Evolutionary conservation across 495 filamentous ascomycete genomes (phyloP), one percentile per base, ranked within the genome.

Genomic region (Pyrenula aspistea): DNA sequence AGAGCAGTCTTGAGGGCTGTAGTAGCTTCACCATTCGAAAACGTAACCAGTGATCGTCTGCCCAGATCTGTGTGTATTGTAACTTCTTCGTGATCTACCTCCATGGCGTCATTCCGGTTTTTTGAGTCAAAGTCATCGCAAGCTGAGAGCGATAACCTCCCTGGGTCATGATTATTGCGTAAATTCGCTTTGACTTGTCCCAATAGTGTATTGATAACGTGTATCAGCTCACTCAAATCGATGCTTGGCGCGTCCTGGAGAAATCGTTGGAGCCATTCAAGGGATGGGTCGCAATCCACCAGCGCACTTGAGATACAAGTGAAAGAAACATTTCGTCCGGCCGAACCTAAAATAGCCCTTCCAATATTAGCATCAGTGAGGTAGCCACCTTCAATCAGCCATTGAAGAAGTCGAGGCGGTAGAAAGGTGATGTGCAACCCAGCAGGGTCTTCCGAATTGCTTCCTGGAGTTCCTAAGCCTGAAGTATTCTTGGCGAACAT

Each of bases 371-470:
- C 74, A 0, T 75, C 60, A 10, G 78, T 81, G 31, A 91, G 58
- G 56, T 87, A 77, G n/a, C 85, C 83, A 8, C 77, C 69, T 25
- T 77, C 68, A 19, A 83, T 73, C 1, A 91, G 74, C 72, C 85
- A 88, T 19, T 76, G 73, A 57, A 60, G 83, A 58, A 68, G 80
- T 68, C 61, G 73, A 65, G 61, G 70, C 61, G 66, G 82, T 75
- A 72, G 56, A 59, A 72, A 72, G 73, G 60, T 2, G 70, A 73
- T 71, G 62, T 49, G 48, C 2, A 68, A 20, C 2, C 51, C 21
- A 25, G 21, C 12, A 48, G 25, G 22, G 22, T 22, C 21, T 42
- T 60, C 50, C 3, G 61, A 51, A 62, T 56, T 8, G 68, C 53
- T 2, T 21, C n/a, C 10, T 4, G 22, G 19, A 20, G 50, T 10